These are phyloP conservation scores for Amanita polypyramis DNA, from an alignment of 768 basidiomycete genomes.

Conservation along the genomic window DNA sequence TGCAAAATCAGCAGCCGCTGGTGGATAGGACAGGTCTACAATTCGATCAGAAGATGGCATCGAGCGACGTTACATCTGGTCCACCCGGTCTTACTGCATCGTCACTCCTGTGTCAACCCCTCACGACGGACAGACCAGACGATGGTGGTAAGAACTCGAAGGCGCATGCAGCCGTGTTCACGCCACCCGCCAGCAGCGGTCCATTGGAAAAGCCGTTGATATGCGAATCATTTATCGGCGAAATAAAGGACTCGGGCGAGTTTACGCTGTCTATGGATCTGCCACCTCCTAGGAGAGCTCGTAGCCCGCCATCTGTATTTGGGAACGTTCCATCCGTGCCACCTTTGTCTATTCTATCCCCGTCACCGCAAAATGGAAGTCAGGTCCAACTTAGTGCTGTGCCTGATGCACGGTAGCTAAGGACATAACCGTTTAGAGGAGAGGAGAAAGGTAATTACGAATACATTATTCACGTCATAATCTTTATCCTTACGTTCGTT, in stretches of 20 bases:
- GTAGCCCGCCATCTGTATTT: neutral
- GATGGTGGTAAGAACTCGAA: neutral
- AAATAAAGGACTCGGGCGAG: constrained; percentile 22
- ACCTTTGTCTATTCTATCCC: neutral
- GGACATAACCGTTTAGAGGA: neutral
- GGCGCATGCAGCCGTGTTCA: constrained; percentile 5
- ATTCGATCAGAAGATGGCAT: constrained; percentile 10
- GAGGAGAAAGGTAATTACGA: neutral
- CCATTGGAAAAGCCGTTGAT: constrained; percentile 8
- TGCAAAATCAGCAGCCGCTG: constrained; percentile 11
- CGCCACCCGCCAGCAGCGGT: constrained; percentile 6
- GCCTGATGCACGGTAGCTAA: constrained; percentile 4
- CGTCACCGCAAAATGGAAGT: neutral
- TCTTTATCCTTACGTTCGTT: constrained; percentile 5
- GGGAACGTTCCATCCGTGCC: neutral
- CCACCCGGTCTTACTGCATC: constrained; percentile 10
- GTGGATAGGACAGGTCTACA: constrained; percentile 6
- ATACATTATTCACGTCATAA: constrained; percentile 4
- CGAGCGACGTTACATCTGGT: constrained; percentile 5
- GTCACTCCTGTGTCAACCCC: constrained; percentile 16
- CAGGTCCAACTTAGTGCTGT: neutral
- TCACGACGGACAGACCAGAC: constrained; percentile 1
- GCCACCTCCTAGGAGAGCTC: constrained; percentile 10
- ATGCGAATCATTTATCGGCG: constrained; percentile 12
- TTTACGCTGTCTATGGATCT: constrained; percentile 37